Percentiles rank a stretch among this genome's conserved stretches.
Evolutionary conservation across 805 yeast genomes (phyloP).

Genomic region (Komagataella mondaviorum): DNA sequence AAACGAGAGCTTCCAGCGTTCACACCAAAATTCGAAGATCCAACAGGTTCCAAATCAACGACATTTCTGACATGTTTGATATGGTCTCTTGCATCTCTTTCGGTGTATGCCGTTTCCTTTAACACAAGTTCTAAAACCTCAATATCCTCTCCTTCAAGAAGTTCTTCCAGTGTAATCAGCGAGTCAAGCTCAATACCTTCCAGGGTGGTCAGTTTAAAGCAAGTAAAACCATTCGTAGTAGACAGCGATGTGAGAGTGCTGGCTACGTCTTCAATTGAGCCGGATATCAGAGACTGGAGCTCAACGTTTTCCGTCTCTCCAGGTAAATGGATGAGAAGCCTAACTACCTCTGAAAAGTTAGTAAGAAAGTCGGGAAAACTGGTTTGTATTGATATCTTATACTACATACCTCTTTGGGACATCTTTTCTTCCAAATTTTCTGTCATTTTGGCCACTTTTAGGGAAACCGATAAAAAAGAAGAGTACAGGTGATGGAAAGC

Average conservation of each 20-base stretch:
- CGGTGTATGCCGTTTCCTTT: conserved; percentile 44
- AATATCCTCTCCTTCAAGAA: conserved; percentile 9
- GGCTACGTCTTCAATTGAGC: background rate
- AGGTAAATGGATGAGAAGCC: conserved; percentile 4
- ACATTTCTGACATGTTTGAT: conserved; percentile 48
- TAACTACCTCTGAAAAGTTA: background rate
- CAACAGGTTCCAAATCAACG: conserved; percentile 34
- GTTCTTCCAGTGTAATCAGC: background rate
- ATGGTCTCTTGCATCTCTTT: conserved; percentile 48
- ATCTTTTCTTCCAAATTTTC: background rate
- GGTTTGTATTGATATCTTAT: background rate
- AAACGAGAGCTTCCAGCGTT: conserved; percentile 40
- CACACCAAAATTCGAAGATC: conserved; percentile 23
- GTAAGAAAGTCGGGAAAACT: background rate
- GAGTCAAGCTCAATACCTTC: background rate
- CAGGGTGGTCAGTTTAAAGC: conserved; percentile 1
- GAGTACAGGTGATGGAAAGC: background rate
- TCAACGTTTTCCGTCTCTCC: background rate
- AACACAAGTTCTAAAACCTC: conserved; percentile 21
- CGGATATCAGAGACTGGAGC: background rate
- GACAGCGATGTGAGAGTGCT: background rate
- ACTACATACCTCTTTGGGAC: background rate
- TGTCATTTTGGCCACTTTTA: background rate
- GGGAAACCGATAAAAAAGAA: background rate
- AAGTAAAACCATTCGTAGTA: background rate